Percentiles rank a stretch among this genome's conserved stretches.
These are phyloP conservation scores for Exsudoporus frostii DNA, from an alignment of 768 basidiomycete genomes.

Conservation along the genomic window DNA sequence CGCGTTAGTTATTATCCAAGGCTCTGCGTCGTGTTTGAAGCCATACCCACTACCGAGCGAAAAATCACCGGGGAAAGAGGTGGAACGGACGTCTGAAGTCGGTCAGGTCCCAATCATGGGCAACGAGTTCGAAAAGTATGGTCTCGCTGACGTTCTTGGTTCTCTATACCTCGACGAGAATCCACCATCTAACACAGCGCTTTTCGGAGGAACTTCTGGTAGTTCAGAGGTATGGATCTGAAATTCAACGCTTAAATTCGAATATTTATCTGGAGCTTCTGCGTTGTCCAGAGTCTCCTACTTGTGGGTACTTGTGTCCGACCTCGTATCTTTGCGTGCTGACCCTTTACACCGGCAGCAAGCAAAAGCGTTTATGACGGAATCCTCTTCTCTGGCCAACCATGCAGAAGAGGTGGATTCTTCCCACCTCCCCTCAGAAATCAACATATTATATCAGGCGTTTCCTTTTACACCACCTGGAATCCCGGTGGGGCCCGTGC, in stretches of 20 bases:
- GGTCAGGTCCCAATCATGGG: neutral
- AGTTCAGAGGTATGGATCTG: conserved; percentile 44
- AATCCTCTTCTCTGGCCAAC: conserved; percentile 1
- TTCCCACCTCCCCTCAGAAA: conserved; percentile 44
- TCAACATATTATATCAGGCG: conserved; percentile 39
- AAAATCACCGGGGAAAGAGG: conserved; percentile 19
- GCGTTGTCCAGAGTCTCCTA: conserved; percentile 37
- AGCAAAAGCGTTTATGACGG: conserved; percentile 7
- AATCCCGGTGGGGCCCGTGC: conserved; percentile 33
- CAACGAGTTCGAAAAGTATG: conserved; percentile 13
- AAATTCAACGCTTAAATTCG: neutral
- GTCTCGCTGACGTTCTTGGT: conserved; percentile 38
- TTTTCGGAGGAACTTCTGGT: conserved; percentile 49
- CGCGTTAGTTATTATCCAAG: conserved; percentile 47
- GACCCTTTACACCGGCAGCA: neutral
- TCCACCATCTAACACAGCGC: conserved; percentile 7
- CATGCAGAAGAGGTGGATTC: conserved; percentile 39
- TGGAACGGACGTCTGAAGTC: conserved; percentile 28
- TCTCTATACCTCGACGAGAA: conserved; percentile 43
- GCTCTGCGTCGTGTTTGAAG: conserved; percentile 35
- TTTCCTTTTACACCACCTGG: conserved; percentile 46
- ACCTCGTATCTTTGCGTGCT: neutral
- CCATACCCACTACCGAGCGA: conserved; percentile 43
- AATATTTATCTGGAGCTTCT: neutral
- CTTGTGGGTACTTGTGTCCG: conserved; percentile 31